phyloP scores from a whole-genome alignment of 179 eudicot species.

The Camellia oleifera region DNA sequence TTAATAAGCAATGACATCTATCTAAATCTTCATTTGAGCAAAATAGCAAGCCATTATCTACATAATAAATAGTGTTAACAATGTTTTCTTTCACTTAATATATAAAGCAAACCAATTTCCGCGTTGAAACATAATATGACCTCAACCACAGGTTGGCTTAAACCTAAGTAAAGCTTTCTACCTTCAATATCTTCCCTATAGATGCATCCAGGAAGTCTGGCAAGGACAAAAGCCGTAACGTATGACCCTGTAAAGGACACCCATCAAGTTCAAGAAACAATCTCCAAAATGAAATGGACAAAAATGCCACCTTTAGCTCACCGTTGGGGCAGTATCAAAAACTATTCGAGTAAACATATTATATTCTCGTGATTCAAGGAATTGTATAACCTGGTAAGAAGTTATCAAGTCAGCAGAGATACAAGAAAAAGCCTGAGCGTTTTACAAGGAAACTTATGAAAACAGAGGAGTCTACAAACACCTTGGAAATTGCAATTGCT shows the following conservation, averaged over 20 bases:
- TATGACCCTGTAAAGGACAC: slow-evolving; percentile 70
- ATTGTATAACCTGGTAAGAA: slow-evolving; percentile 81
- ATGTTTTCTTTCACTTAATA: not conserved
- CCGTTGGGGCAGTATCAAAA: slow-evolving; percentile 98
- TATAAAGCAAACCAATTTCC: slow-evolving; percentile 1
- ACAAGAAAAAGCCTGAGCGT: not conserved
- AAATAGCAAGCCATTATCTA: not conserved
- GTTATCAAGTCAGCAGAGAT: slow-evolving; percentile 13
- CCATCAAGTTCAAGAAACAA: slow-evolving; percentile 12
- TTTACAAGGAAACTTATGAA: not conserved
- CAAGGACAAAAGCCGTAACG: slow-evolving; percentile 82
- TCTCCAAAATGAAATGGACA: slow-evolving; percentile 1
- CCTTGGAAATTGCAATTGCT: slow-evolving; percentile 98
- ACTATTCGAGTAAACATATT: slow-evolving; percentile 85
- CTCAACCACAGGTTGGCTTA: not conserved
- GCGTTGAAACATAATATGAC: not conserved
- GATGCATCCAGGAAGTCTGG: slow-evolving; percentile 97
- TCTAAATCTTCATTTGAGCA: not conserved
- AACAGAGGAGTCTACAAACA: not conserved
- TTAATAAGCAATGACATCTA: not conserved
- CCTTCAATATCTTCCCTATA: slow-evolving; percentile 91
- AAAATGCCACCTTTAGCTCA: slow-evolving; percentile 27
- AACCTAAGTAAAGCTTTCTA: slow-evolving; percentile 16
- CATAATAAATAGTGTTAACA: not conserved
- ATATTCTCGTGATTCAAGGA: slow-evolving; percentile 82